A percentile compares a stretch with the other conserved stretches of the same genome.
These are phyloP conservation scores for Hypoxylon sp. DNA, from an alignment of 2,329 filamentous ascomycete species.

Conservation along the genomic window DNA sequence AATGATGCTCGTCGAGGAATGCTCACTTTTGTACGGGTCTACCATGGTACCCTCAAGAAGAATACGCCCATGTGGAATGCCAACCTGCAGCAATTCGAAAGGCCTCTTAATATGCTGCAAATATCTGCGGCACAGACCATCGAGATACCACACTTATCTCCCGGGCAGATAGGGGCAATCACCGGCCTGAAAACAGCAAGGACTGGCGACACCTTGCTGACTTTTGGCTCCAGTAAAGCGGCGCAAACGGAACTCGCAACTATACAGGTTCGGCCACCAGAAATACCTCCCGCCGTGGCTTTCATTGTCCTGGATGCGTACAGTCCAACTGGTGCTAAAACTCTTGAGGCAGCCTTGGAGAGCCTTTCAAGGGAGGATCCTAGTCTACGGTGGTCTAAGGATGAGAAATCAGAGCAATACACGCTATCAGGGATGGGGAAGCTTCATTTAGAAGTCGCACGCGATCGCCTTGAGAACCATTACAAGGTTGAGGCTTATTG, in stretches of 20 bases:
- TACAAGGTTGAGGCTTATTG: constrained; percentile 89
- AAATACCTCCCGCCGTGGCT: constrained; percentile 92
- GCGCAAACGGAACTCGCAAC: constrained; percentile 76
- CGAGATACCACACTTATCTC: constrained; percentile 81
- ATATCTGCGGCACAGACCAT: constrained; percentile 91
- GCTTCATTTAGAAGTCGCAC: constrained; percentile 91
- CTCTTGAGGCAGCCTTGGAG: constrained; percentile 79
- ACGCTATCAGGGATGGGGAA: constrained; percentile 96
- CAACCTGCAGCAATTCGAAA: constrained; percentile 81
- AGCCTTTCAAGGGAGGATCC: constrained; percentile 91
- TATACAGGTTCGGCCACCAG: constrained; percentile 86
- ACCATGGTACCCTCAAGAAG: constrained; percentile 82
- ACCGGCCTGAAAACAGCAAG: constrained; percentile 90
- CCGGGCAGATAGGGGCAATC: constrained; percentile 94
- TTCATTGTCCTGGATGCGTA: constrained; percentile 92
- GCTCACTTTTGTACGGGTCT: constrained; percentile 91
- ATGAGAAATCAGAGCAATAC: constrained; percentile 93
- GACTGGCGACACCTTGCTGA: constrained; percentile 91
- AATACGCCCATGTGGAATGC: constrained; percentile 88
- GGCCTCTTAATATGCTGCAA: constrained; percentile 82
- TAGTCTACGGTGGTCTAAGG: constrained; percentile 84
- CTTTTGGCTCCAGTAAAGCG: constrained; percentile 71
- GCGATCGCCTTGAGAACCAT: constrained; percentile 87
- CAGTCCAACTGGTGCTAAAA: constrained; percentile 81
- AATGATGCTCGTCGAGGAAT: constrained; percentile 87